Evolutionary conservation across 2,329 filamentous ascomycete species (phyloP).

Genomic region (Lomentospora prolificans): DNA sequence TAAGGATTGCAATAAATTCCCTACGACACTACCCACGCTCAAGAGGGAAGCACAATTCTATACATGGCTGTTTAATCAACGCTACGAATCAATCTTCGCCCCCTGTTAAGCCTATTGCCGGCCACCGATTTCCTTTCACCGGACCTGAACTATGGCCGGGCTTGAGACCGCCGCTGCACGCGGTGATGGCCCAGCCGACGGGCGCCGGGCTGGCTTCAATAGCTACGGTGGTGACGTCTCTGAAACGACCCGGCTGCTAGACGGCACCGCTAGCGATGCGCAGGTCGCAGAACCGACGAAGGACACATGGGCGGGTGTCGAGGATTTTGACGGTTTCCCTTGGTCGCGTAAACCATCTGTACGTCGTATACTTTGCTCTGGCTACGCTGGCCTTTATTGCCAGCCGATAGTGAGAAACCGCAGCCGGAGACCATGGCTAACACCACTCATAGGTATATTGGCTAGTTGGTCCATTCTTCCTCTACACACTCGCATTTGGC

Average conservation of each 20-base stretch:
- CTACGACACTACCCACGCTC: too few relatives aligned
- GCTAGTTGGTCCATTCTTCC: constrained; percentile 68
- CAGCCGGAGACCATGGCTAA: constrained; percentile 16
- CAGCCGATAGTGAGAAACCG: too few relatives aligned
- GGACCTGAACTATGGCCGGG: background rate
- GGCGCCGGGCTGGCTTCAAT: background rate
- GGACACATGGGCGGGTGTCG: constrained; percentile 36
- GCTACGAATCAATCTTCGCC: too few relatives aligned
- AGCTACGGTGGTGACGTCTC: constrained; percentile 13
- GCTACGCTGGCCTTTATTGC: background rate
- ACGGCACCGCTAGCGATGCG: constrained; percentile 15
- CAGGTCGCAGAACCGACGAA: constrained; percentile 6
- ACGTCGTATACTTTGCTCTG: constrained; percentile 10
- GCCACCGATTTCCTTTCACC: background rate
- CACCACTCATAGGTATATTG: constrained; percentile 68
- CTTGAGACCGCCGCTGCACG: background rate
- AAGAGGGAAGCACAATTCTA: too few relatives aligned
- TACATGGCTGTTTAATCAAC: too few relatives aligned
- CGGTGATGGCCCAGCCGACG: background rate
- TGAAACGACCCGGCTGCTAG: constrained; percentile 31
- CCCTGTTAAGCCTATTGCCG: background rate
- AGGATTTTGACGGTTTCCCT: constrained; percentile 50
- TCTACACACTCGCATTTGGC: constrained; percentile 81
- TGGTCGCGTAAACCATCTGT: constrained; percentile 57
- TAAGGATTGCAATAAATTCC: background rate